Evolutionary conservation across 371 early-diverging fungal species (phyloP).

Genomic region (Mortierella sp.): DNA sequence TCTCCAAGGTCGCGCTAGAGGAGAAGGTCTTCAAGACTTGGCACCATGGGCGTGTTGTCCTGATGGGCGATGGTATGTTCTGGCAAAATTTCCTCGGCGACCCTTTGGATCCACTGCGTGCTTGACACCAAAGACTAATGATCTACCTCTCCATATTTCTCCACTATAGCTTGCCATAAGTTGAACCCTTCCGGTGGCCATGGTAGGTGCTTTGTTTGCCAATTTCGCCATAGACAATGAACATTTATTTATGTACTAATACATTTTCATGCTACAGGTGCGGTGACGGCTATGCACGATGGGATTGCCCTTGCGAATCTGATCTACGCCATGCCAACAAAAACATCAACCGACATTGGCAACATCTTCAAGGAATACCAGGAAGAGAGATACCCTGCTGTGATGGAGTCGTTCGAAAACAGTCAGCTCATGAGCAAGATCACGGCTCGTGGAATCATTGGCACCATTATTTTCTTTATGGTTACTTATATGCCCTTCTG

Average conservation of each 20-base stretch:
- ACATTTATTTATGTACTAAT: not conserved
- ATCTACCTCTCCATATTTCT: not conserved
- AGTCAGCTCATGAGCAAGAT: not conserved
- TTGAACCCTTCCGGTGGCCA: not conserved
- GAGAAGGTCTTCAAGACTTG: constrained; percentile 2
- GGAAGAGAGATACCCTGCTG: not conserved
- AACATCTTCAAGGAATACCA: not conserved
- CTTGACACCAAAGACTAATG: not conserved
- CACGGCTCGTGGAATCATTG: not conserved
- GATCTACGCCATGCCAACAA: not conserved
- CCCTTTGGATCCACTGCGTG: no score
- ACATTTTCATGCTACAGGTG: not conserved
- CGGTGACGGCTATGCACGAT: not conserved
- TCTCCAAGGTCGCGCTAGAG: not conserved
- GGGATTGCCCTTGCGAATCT: not conserved
- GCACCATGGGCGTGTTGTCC: not conserved
- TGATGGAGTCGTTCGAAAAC: not conserved
- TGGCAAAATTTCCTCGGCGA: not conserved
- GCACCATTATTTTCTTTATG: not conserved
- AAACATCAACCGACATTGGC: not conserved
- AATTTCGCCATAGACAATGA: no score
- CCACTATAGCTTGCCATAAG: not conserved
- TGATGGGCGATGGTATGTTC: not conserved
- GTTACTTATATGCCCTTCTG: not conserved
- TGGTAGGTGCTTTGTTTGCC: not conserved